These are phyloP conservation scores for Lasiodiplodia hormozganensis DNA, from an alignment of 2,329 filamentous ascomycete genomes.

Conservation along the genomic window DNA sequence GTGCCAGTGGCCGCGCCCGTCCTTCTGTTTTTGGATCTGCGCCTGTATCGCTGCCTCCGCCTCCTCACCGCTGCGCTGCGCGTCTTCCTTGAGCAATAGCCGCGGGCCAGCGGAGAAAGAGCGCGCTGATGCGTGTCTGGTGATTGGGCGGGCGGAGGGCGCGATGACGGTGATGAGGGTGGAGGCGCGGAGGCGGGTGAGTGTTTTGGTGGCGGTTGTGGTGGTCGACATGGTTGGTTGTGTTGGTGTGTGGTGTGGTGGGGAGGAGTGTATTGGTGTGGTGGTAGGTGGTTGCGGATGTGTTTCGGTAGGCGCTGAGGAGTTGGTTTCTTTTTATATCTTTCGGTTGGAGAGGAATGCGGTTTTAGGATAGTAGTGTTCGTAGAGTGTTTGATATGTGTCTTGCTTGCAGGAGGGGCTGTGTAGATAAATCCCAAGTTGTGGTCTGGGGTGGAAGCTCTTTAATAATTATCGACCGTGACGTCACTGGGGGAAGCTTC, in stretches of 20 bases:
- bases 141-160: background rate
- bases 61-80: conserved; percentile 46
- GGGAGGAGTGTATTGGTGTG: too few species aligned
- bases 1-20: conserved; percentile 51
- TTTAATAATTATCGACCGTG: background rate
- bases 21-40: conserved; percentile 51
- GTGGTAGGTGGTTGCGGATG: background rate
- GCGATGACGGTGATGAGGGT: background rate
- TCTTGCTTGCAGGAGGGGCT: background rate
- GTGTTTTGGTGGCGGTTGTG: background rate
- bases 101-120: conserved; percentile 42
- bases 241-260: background rate
- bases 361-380: background rate
- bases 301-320: conserved; percentile 8
- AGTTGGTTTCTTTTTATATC: background rate
- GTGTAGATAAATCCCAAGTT: background rate
- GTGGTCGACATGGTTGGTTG: background rate
- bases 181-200: background rate
- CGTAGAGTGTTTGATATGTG: background rate
- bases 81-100: conserved; percentile 50
- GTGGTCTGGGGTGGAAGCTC: background rate
- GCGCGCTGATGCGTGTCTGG: conserved; percentile 17
- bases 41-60: conserved; percentile 53
- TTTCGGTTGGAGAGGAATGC: background rate
- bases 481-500: background rate